These are phyloP conservation scores for Ceratocystiopsis brevicomis DNA, from an alignment of 2,329 filamentous ascomycete species.

Conservation along the genomic window DNA sequence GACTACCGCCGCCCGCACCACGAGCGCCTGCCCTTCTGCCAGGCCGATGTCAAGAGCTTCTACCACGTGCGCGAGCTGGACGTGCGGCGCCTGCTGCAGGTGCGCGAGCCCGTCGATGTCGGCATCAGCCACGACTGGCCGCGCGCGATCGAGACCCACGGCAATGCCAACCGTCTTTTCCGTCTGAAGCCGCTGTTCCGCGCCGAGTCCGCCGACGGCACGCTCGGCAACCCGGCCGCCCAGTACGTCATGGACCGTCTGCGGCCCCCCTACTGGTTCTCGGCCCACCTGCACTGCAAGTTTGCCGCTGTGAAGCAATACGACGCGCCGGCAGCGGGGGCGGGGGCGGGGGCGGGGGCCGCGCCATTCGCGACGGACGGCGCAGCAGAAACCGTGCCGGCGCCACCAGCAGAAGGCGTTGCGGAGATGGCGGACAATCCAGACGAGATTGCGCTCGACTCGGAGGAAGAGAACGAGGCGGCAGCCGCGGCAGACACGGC, in stretches of 20 bases:
- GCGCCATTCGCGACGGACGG: slow-evolving; percentile 12
- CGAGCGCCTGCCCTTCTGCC: slow-evolving; percentile 70
- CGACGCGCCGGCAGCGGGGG: too few relatives aligned
- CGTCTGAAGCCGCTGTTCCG: slow-evolving; percentile 55
- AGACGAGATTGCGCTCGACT: background rate
- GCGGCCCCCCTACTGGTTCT: slow-evolving; percentile 76
- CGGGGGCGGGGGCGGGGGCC: too few relatives aligned
- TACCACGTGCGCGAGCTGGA: slow-evolving; percentile 87
- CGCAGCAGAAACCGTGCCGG: slow-evolving; percentile 6
- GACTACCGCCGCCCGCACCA: slow-evolving; percentile 71
- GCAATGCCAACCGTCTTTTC: slow-evolving; percentile 51
- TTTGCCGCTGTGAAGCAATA: slow-evolving; percentile 53
- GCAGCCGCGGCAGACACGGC: background rate
- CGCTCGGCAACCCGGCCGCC: slow-evolving; percentile 63
- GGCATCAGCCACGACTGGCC: slow-evolving; percentile 96
- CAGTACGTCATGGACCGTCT: slow-evolving; percentile 63
- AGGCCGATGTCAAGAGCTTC: slow-evolving; percentile 57
- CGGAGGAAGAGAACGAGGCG: background rate
- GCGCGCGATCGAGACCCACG: slow-evolving; percentile 58
- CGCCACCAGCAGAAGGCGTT: background rate
- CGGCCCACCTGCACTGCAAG: slow-evolving; percentile 81
- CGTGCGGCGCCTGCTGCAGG: slow-evolving; percentile 67
- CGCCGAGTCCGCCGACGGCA: slow-evolving; percentile 55
- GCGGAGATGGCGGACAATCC: too few relatives aligned
- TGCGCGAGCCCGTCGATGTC: slow-evolving; percentile 77